Base-by-base conservation (phyloP, 352 stramenopile species). In the Pythium aquatile region DNA sequence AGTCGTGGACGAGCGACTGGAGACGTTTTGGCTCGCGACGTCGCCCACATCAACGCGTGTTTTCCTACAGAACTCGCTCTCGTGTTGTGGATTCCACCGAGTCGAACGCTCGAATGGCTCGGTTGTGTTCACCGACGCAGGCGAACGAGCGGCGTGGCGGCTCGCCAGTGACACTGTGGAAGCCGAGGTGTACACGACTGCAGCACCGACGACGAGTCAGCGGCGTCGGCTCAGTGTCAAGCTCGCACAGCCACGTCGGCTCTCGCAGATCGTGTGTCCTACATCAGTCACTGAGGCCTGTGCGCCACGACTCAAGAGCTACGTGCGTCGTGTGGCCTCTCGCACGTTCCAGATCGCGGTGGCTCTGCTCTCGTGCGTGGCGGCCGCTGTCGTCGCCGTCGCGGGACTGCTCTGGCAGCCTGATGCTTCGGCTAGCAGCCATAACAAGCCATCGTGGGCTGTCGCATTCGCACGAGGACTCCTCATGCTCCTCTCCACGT, bases 41-140 rank as follows among this genome's bases (percentile, higher is more conserved):
- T 39, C 56, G 17, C 56, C 67, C 24, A 59, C 32, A 7, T 66
- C 67, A 1, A 72, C 65, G 37, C 67, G 67, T 9, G 58, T 74
- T 5, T 74, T 70, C 35, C 13, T 70, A 1, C 68, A 74, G 30
- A 74, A 74, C 33, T 49, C 56, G 6, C 37, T 74, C 4, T 20
- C 26, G 17, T 74, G 68, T 49, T 74, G 68, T 28, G 68, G 68
- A 14, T 74, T 68, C 58, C 58, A 68, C 35, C 66, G 63, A n/a
- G 47, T 70, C 26, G 55, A 62, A 46, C 39, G 57, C 5, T 1
- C 39, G 52, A 70, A 70, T 28, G 53, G 58, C 2, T 58, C 58
- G 44, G 46, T 56, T 14, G 65, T 61, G 0, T 74, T 60, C 42
- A 74, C 68, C 5, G 40, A 68, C 14, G 48, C 62, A 6, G 68